Base-by-base conservation (phyloP, 164 flowering plant genomes). In the Vitis cinerea region DNA sequence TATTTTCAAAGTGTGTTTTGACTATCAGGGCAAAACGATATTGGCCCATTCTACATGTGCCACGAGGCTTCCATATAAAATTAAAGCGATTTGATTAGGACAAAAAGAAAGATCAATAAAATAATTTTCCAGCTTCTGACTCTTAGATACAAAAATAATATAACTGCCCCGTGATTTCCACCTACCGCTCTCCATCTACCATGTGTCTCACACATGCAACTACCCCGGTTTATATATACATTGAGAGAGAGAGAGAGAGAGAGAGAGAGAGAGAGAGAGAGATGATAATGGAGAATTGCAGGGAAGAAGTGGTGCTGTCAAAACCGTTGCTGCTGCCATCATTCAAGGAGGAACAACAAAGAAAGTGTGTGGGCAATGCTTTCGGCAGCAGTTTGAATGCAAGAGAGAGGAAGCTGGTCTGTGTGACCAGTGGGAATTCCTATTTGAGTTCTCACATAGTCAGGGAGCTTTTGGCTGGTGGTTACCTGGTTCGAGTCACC, bases 341-440 rank as follows among this genome's bases (percentile, higher is more conserved):
- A n/a, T 65, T 27, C 8, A 23, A 29, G 47, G 64, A 71, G 29
- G 66, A 58, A 64, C 53, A 19, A 68, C 51, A 19, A 29, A 67
- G 65, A 14, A 29, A 48, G 1, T 63, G 74, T 29, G 31, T 23
- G 63, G 52, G 74, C 54, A 12, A 14, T 7, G 60, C 3, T 3
- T 71, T 71, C 31, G 30, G 53, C 15, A 37, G 71, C 23, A 64
- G 15, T 61, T 65, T 75, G 71, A 44, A 37, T 29, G 59, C 73
- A 27, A 71, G 73, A 53, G 80, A 82, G 57, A 73, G 79, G 51
- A 76, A 73, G 55, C 64, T 80, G 37, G 73, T 80, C 10, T 82
- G 85, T 68, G 83, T 82, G 48, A 82, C 85, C 3, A 69, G 76
- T 67, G 85, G 79, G 11, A 80, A 80, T 53, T 82, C 83, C 17